Evolutionary conservation across 129 eudicot genomes (phyloP).

Genomic region (Erigeron canadensis): DNA sequence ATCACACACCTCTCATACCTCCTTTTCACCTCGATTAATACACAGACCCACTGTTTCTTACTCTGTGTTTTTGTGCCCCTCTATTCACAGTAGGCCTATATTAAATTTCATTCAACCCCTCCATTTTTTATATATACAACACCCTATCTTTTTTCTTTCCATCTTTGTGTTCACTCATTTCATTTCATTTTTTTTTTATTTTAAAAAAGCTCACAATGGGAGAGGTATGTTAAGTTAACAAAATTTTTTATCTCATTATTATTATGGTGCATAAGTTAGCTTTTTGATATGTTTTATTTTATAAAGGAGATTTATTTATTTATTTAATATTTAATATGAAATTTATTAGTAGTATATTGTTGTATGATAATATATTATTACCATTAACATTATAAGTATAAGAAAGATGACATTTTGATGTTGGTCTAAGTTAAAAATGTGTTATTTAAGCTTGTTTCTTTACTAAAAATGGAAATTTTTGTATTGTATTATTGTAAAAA

Average conservation of each 20-base stretch:
- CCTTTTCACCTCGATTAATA: conserved; percentile 34
- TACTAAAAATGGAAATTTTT: not conserved
- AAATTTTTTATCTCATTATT: not conserved
- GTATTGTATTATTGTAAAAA: not conserved
- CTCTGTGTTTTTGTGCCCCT: conserved; percentile 31
- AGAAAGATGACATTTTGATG: too few species aligned
- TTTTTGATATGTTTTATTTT: not conserved
- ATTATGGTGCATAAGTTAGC: not conserved
- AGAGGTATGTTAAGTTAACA: conserved; percentile 21
- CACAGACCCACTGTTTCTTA: conserved; percentile 17
- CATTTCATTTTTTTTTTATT: too few species aligned
- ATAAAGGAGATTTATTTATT: too few species aligned
- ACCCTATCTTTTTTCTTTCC: not conserved
- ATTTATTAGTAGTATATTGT: too few species aligned
- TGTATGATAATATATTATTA: too few species aligned
- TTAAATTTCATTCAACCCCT: not conserved
- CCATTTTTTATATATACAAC: conserved; percentile 29
- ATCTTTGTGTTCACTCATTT: conserved; percentile 12
- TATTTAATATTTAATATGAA: too few species aligned
- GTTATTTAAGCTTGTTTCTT: not conserved
- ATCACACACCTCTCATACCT: conserved; percentile 35
- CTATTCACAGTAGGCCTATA: not conserved
- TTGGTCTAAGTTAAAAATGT: too few species aligned
- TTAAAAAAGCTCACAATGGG: conserved; percentile 22
- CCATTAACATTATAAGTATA: too few species aligned